Percentiles rank a stretch among this genome's conserved stretches.
These are phyloP conservation scores for Xylaria sp. DNA, from an alignment of 2,329 filamentous ascomycete genomes.

Conservation along the genomic window DNA sequence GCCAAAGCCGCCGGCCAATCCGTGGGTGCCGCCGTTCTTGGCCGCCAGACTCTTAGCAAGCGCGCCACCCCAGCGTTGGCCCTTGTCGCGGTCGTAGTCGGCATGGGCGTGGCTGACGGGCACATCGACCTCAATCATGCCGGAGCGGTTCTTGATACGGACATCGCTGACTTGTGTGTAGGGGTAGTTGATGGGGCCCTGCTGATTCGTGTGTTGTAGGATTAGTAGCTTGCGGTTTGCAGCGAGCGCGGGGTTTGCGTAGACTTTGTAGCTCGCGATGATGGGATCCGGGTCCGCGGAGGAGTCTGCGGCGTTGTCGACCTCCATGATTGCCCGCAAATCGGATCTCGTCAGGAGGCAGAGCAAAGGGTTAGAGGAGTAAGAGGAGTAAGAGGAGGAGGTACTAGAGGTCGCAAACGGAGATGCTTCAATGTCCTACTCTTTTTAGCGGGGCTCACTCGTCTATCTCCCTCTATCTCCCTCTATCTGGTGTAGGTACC, in stretches of 20 bases:
- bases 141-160: constrained; percentile 80
- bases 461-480: neutral
- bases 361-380: neutral
- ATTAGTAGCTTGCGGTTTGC: constrained; percentile 72
- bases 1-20: constrained; percentile 75
- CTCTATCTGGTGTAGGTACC: no score
- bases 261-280: constrained; percentile 79
- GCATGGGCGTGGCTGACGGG: constrained; percentile 69
- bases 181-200: constrained; percentile 54
- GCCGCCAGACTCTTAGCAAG: constrained; percentile 65
- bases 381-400: neutral
- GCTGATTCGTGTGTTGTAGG: constrained; percentile 85
- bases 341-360: neutral
- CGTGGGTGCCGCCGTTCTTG: constrained; percentile 69
- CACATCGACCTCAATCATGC: constrained; percentile 92
- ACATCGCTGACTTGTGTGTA: constrained; percentile 74
- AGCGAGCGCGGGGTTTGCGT: constrained; percentile 76
- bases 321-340: constrained; percentile 20
- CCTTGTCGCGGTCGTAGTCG: constrained; percentile 85
- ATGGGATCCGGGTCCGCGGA: constrained; percentile 66
- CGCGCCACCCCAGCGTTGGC: constrained; percentile 80
- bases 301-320: constrained; percentile 18
- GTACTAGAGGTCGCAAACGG: no score
- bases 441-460: constrained; percentile 10
- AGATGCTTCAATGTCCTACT: neutral